Evolutionary conservation across 495 filamentous ascomycete genomes (phyloP), one percentile per base, ranked within the genome.

Genomic region (Schizothecium vesticola): DNA sequence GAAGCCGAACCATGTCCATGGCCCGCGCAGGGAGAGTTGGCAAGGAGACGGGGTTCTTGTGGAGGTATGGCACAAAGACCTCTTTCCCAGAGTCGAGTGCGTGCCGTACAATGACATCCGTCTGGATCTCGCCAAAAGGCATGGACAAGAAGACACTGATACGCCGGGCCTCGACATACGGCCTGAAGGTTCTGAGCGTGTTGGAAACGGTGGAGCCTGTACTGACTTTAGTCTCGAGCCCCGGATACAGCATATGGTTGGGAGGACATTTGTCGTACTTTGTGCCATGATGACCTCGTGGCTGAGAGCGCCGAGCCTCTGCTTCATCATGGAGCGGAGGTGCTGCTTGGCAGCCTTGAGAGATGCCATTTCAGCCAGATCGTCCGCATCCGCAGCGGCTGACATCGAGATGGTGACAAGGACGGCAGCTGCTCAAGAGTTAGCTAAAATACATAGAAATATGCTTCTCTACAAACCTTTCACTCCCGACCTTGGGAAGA

Each of bases 131-230:
- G 19, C 88, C 89, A 43, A 79, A 77, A 3, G 92, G 92, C 93
- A 99, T 99, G 13, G 95, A 96, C 22, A 99, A 82, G 76, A 96
- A 99, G 28, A 98, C 84, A 65, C 92, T 91, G 70, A 98, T 86
- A 26, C 88, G 83, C 66, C 85, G 85, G 29, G 94, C 92, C 57
- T 86, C 81, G 51, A 83, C 81, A 73, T 96, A 97, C 2, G 83
- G 80, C 63, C 69, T 69, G 67, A 84, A 82, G 8, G 68, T 77
- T 43, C 88, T 77, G 31, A 96, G 75, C 12, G 82, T 81, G 61
- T 83, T 83, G 63, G 84, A 84, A 4, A 88, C 87, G 66, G 77
- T 77, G 63, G 76, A 72, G 66, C 91, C 92, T 94, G 74, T 55
- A 68, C 55, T 19, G 19, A 12, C 59, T 56, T 72, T 63, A 67